Percentiles rank a stretch among this genome's conserved stretches.
Conservation (phyloP, 2,329 filamentous ascomycete species). For the Ophiocordyceps sinensis region DNA sequence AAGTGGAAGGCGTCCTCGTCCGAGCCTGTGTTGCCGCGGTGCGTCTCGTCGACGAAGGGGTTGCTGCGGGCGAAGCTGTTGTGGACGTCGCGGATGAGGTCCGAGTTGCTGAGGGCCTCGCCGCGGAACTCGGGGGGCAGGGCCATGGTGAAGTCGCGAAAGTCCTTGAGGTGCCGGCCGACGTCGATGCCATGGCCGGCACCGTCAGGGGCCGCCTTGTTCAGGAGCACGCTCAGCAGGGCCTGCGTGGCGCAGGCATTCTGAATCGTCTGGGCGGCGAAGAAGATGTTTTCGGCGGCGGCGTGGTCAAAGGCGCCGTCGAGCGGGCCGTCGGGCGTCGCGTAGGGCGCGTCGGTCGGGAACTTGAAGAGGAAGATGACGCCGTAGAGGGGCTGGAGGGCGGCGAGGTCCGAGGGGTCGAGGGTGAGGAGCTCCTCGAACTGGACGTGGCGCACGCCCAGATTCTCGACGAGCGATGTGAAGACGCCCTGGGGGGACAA, state of each 20-base stretch:
- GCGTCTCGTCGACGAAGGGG: slow-evolving; percentile 87
- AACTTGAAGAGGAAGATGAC: slow-evolving; percentile 99
- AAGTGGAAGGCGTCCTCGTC: slow-evolving; percentile 95
- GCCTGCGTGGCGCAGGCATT: slow-evolving; percentile 97
- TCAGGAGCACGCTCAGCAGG: slow-evolving; percentile 78
- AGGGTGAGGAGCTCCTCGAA: slow-evolving; percentile 93
- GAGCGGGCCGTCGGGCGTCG: slow-evolving; percentile 45
- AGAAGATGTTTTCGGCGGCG: slow-evolving; percentile 70
- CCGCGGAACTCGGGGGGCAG: slow-evolving; percentile 61
- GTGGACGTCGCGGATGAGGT: slow-evolving; percentile 64
- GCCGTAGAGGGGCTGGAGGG: slow-evolving; percentile 71
- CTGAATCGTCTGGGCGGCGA: slow-evolving; percentile 93
- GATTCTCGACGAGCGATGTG: slow-evolving; percentile 81
- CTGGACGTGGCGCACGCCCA: slow-evolving; percentile 86
- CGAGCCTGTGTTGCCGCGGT: slow-evolving; percentile 33
- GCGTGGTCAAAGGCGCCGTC: slow-evolving; percentile 71
- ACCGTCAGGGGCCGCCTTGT: slow-evolving; percentile 45
- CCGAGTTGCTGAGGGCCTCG: slow-evolving; percentile 46
- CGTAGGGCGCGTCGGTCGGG: slow-evolving; percentile 54
- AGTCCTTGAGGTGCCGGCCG: slow-evolving; percentile 55
- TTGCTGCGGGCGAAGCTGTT: slow-evolving; percentile 82
- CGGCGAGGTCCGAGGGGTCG: slow-evolving; percentile 57
- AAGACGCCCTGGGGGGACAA: slow-evolving; percentile 60
- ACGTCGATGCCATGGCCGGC: slow-evolving; percentile 40
- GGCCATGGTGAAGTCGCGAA: slow-evolving; percentile 76